Base-by-base conservation (phyloP, 2,329 filamentous ascomycete species). In the Alternaria alternata region DNA sequence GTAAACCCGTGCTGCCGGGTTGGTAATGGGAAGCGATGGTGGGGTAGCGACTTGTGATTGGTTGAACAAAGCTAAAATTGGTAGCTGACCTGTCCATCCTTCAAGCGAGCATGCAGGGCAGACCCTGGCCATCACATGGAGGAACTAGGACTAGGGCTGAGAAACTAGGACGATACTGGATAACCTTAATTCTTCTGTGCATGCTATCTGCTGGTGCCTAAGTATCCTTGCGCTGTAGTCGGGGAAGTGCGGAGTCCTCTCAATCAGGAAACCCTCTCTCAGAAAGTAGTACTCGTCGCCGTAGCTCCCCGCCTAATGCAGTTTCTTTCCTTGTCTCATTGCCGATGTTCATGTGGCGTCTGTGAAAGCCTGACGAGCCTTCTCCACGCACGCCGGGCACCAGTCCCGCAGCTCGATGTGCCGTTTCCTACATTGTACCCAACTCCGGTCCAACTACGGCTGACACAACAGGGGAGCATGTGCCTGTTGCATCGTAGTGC, bases 401-500 rank as follows among this genome's bases (percentile, higher is more conserved):
- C 39, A 39, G 38, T 54, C 41, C 47, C 57, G 48, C 53, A 47
- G 46, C 59, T 51, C 41, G 53, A 61, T 51, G 38, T 38, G 34
- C 41, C 30, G 24, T 41, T 22, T 41, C 36, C 38, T 57, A 32
- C 63, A 44, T 38, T 30, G 38, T 41, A 54, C 39, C 55, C 32
- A 57, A 61, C 52, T 62, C 56, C 55, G 57, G 38, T 56, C 57
- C 57, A 52, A 55, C 53, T 52, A 36, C 57, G 48, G 51, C 59
- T 66, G 59, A 66, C 65, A 61, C 61, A 64, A 66, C 51, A 66
- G 57, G 58, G 56, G 47, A 55, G 42, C 30, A 52, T 55, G 49
- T 55, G 51, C 52, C 44, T 53, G 44, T 44, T 24, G 52, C 51
- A 22, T 63, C 49, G 22, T 54, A 22, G 51, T 53, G 59, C 57